Percentiles rank a stretch among this genome's conserved stretches.
Conservation (phyloP, 805 yeast species). For the Clavispora carvajalis region DNA sequence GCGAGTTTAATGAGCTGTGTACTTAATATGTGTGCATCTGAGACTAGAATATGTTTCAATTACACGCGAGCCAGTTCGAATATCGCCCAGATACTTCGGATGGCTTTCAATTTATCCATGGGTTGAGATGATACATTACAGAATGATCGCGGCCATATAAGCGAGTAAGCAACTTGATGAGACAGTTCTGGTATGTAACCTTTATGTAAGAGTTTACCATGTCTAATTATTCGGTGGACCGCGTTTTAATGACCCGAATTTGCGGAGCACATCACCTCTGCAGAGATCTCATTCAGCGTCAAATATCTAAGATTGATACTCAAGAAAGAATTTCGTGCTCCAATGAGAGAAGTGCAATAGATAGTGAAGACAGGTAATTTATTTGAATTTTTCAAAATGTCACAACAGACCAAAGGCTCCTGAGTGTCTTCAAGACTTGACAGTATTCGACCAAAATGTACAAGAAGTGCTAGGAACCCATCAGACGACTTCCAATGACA, state of each 20-base stretch:
- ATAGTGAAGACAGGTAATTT: constrained; percentile 4
- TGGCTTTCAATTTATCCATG: constrained; percentile 10
- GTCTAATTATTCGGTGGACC: constrained; percentile 11
- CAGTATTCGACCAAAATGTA: constrained; percentile 7
- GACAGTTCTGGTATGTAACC: constrained; percentile 15
- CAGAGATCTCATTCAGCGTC: constrained; percentile 4
- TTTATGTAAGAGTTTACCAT: constrained; percentile 10
- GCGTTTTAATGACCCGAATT: constrained; percentile 1
- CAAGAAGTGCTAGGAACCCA: constrained; percentile 8
- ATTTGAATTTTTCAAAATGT: constrained; percentile 8
- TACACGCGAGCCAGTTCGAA: constrained; percentile 6
- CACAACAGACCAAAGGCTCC: too few species aligned
- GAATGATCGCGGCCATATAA: constrained; percentile 6
- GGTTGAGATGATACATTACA: constrained; percentile 10
- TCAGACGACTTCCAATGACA: constrained; percentile 4
- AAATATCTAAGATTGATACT: constrained; percentile 8
- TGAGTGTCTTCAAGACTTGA: constrained; percentile 7
- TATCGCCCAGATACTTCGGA: constrained; percentile 6
- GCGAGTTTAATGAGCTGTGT: constrained; percentile 14
- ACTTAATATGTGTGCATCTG: constrained; percentile 11
- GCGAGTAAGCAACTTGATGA: constrained; percentile 8
- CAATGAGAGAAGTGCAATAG: constrained; percentile 3
- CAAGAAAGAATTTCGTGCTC: constrained; percentile 5
- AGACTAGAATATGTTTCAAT: constrained; percentile 11
- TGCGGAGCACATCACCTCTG: constrained; percentile 10